These are phyloP conservation scores for Spergularia bocconei DNA, from an alignment of 148 eudicot species.

Conservation along the genomic window DNA sequence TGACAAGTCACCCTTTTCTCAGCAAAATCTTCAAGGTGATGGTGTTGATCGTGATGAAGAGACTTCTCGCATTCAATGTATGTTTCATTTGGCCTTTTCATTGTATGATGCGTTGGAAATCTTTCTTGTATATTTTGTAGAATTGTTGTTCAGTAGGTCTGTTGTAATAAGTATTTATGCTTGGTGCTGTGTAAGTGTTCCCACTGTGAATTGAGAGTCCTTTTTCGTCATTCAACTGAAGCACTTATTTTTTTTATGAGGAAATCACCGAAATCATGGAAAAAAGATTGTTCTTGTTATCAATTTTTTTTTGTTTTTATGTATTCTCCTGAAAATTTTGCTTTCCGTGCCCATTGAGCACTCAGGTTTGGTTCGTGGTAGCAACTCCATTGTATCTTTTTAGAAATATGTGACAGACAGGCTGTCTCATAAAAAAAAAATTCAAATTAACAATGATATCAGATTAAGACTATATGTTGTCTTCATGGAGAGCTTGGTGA, in stretches of 20 bases:
- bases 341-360: background rate
- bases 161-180: background rate
- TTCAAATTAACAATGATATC: no score
- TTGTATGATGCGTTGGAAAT: background rate
- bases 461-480: background rate
- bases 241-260: background rate
- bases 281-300: background rate
- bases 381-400: background rate
- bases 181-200: background rate
- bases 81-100: constrained; percentile 10
- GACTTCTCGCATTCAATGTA: constrained; percentile 93
- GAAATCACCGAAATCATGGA: background rate
- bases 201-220: background rate
- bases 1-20: constrained; percentile 91
- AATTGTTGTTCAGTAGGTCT: background rate
- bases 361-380: background rate
- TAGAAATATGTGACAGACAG: background rate
- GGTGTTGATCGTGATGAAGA: constrained; percentile 94
- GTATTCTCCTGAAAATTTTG: background rate
- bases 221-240: background rate
- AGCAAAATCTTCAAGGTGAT: constrained; percentile 83
- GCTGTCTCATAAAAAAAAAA: background rate
- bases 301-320: background rate
- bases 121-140: background rate
- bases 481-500: constrained; percentile 1